A percentile compares a stretch with the other conserved stretches of the same genome.
Conservation (phyloP, 1,139 yeast genomes). For the Candida dubliniensis region DNA sequence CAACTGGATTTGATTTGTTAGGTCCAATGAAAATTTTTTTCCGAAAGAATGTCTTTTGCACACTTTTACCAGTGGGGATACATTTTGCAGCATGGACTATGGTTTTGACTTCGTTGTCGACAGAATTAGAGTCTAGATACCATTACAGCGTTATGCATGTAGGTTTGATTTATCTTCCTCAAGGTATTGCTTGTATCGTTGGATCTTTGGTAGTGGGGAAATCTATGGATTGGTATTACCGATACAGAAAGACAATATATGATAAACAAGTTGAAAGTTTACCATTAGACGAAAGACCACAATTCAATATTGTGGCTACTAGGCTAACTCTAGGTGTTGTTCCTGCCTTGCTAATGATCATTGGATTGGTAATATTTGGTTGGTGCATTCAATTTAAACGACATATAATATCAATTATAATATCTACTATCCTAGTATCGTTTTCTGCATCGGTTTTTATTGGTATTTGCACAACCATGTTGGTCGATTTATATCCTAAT, state of each 20-base stretch:
- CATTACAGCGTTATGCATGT: slow-evolving; percentile 36
- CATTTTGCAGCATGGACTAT: slow-evolving; percentile 42
- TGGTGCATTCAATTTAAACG: slow-evolving; percentile 36
- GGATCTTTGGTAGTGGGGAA: slow-evolving; percentile 34
- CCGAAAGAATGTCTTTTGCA: slow-evolving; percentile 23
- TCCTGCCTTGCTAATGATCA: slow-evolving; percentile 24
- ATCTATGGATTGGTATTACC: slow-evolving; percentile 30
- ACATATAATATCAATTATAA: slow-evolving; percentile 30
- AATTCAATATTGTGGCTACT: slow-evolving; percentile 28
- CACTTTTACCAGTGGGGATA: slow-evolving; percentile 33
- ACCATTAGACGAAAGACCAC: slow-evolving; percentile 20
- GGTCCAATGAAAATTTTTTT: slow-evolving; percentile 32
- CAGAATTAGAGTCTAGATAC: slow-evolving; percentile 32
- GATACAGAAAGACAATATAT: slow-evolving; percentile 17
- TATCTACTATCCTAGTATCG: slow-evolving; percentile 32
- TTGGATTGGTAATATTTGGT: slow-evolving; percentile 39
- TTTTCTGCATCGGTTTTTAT: slow-evolving; percentile 29
- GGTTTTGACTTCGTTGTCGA: slow-evolving; percentile 33
- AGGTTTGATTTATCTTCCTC: slow-evolving; percentile 41
- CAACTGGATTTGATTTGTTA: slow-evolving; percentile 22
- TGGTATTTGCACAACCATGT: slow-evolving; percentile 32
- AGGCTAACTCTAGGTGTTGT: slow-evolving; percentile 28
- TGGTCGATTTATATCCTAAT: slow-evolving; percentile 38
- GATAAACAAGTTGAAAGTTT: slow-evolving; percentile 18
- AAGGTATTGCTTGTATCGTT: slow-evolving; percentile 33